These are phyloP conservation scores for Rhododendron mucronatum DNA, from an alignment of 148 eudicot species.

Conservation along the genomic window DNA sequence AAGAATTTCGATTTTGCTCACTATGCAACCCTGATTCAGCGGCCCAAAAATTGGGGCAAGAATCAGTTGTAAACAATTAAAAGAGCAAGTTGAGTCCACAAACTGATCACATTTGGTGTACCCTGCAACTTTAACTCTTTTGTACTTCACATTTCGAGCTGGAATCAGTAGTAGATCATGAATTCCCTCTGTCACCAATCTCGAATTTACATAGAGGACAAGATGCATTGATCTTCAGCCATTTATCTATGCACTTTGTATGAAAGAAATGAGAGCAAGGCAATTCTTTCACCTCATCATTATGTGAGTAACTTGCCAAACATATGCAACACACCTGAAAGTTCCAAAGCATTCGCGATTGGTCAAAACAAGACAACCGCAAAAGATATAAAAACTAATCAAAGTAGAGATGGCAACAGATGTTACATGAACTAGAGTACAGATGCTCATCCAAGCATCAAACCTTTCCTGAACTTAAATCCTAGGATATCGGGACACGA, in stretches of 20 bases:
- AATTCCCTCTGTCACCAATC: slow-evolving; percentile 37
- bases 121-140: neutral
- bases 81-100: too few species aligned
- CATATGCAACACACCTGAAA: slow-evolving; percentile 71
- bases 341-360: neutral
- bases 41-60: neutral
- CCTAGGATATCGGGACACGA: neutral
- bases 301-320: slow-evolving; percentile 49
- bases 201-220: slow-evolving; percentile 50
- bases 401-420: neutral
- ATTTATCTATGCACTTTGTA: slow-evolving; percentile 63
- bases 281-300: slow-evolving; percentile 65
- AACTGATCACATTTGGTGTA: too few species aligned
- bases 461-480: neutral
- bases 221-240: slow-evolving; percentile 63
- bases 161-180: slow-evolving; percentile 27
- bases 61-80: neutral
- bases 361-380: too few species aligned
- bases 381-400: too few species aligned
- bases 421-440: neutral
- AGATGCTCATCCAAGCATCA: neutral
- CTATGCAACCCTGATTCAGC: neutral
- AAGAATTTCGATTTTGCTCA: slow-evolving; percentile 1
- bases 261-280: slow-evolving; percentile 79
- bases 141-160: slow-evolving; percentile 20